Percentiles rank a stretch among this genome's conserved stretches.
These are phyloP conservation scores for Turritis glabra DNA, from an alignment of 345 rosid genomes.

Conservation along the genomic window DNA sequence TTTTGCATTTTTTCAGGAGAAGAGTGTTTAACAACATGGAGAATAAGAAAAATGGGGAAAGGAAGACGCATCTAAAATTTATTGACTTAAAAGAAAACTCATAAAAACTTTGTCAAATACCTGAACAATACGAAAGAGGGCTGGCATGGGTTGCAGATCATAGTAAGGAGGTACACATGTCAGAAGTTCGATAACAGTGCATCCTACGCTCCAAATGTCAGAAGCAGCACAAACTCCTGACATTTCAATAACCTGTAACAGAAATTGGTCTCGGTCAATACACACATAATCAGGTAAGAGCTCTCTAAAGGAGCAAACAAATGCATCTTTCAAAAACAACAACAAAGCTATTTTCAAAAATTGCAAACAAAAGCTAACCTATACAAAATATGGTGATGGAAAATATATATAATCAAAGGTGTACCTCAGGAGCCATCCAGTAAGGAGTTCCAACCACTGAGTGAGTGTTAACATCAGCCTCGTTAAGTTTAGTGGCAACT, in stretches of 20 bases:
- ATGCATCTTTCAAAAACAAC: no score
- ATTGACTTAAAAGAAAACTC: conserved; percentile 10
- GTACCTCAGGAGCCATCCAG: conserved; percentile 99
- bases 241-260: conserved; percentile 96
- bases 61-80: conserved; percentile 6
- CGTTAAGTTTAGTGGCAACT: conserved; percentile 97
- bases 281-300: conserved; percentile 2
- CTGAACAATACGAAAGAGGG: conserved; percentile 98
- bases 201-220: conserved; percentile 99
- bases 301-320: neutral
- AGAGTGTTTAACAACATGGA: neutral
- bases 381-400: conserved; percentile 7
- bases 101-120: conserved; percentile 40
- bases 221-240: conserved; percentile 99
- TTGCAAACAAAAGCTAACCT: neutral
- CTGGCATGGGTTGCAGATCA: conserved; percentile 98
- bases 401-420: neutral
- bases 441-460: conserved; percentile 98
- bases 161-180: conserved; percentile 98
- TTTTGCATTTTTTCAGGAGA: conserved; percentile 7
- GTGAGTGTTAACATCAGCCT: conserved; percentile 96
- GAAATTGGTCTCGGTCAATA: conserved; percentile 9
- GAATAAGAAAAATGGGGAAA: neutral
- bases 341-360: neutral
- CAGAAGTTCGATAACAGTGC: conserved; percentile 97